Conservation (phyloP, 176 grass and related monocot species). For the Sorghum bicolor region DNA sequence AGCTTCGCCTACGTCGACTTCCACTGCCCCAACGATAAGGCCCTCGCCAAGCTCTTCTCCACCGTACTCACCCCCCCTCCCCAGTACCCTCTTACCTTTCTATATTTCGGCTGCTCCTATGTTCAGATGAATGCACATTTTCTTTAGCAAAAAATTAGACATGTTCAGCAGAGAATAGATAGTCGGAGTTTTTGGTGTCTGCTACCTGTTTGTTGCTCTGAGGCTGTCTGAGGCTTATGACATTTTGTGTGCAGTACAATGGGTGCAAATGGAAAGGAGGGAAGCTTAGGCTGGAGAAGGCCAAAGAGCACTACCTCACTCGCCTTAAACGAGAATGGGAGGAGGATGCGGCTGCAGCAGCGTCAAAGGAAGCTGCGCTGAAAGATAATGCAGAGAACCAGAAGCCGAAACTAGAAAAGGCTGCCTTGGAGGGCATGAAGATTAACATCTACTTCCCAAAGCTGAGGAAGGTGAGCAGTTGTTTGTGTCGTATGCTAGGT, state of each 20-base stretch:
- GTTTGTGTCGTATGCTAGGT: neutral
- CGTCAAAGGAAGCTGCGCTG: neutral
- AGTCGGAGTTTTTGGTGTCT: neutral
- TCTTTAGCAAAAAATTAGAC: neutral
- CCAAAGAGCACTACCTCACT: slow-evolving; percentile 85
- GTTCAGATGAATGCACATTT: neutral
- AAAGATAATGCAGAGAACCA: slow-evolving; percentile 29
- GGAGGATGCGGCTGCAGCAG: slow-evolving; percentile 43
- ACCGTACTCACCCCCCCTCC: slow-evolving; percentile 27
- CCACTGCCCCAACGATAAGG: slow-evolving; percentile 67
- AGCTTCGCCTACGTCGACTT: slow-evolving; percentile 87
- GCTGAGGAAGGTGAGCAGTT: slow-evolving; percentile 61
- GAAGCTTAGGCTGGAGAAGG: slow-evolving; percentile 78
- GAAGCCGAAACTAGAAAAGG: slow-evolving; percentile 25
- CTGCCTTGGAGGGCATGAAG: slow-evolving; percentile 41
- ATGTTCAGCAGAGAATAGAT: neutral
- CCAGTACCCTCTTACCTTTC: neutral
- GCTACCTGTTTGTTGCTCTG: neutral
- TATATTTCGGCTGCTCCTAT: neutral
- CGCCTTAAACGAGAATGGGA: slow-evolving; percentile 76
- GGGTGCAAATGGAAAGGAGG: slow-evolving; percentile 97
- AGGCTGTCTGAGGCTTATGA: neutral
- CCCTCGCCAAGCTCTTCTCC: slow-evolving; percentile 77
- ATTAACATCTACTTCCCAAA: slow-evolving; percentile 84
- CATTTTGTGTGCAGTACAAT: slow-evolving; percentile 70